Conservation (phyloP, 2,329 filamentous ascomycete species). For the Cryphonectria radicalis region DNA sequence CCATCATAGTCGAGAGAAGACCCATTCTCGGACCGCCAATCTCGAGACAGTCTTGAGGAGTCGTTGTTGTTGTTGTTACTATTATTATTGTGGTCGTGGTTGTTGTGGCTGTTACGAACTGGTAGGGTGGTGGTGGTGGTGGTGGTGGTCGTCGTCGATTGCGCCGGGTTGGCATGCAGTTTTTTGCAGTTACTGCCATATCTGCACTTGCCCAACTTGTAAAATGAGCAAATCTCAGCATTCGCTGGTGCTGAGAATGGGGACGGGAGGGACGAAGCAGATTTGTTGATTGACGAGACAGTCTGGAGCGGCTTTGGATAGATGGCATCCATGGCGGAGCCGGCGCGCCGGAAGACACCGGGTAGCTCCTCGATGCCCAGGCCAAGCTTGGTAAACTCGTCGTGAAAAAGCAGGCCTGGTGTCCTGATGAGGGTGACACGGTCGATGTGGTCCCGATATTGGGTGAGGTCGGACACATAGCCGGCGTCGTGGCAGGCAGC, state of each 20-base stretch:
- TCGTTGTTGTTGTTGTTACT: neutral
- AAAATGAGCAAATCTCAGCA: constrained; percentile 35
- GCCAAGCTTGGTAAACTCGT: constrained; percentile 56
- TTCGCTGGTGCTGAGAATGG: constrained; percentile 8
- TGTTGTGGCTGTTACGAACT: constrained; percentile 1
- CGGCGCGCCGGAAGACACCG: constrained; percentile 50
- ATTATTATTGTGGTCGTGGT: neutral
- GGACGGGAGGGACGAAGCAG: neutral
- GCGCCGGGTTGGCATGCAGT: constrained; percentile 31
- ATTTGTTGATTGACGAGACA: constrained; percentile 3
- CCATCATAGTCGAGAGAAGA: constrained; percentile 22
- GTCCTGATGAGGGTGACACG: constrained; percentile 59
- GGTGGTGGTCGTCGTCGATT: neutral
- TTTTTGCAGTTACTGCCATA: constrained; percentile 38
- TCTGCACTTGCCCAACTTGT: constrained; percentile 37
- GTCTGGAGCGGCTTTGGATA: constrained; percentile 22
- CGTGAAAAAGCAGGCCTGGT: constrained; percentile 51
- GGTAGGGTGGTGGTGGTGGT: constrained; percentile 2
- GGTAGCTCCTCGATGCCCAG: constrained; percentile 56
- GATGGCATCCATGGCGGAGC: constrained; percentile 23
- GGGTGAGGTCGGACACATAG: constrained; percentile 60
- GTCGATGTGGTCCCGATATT: constrained; percentile 52
- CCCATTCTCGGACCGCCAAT: constrained; percentile 17
- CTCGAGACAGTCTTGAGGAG: constrained; percentile 14
- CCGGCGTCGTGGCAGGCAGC: constrained; percentile 65